Evolutionary conservation across 495 filamentous ascomycete genomes (phyloP).

Genomic region (Podospora pseudoanserina): DNA sequence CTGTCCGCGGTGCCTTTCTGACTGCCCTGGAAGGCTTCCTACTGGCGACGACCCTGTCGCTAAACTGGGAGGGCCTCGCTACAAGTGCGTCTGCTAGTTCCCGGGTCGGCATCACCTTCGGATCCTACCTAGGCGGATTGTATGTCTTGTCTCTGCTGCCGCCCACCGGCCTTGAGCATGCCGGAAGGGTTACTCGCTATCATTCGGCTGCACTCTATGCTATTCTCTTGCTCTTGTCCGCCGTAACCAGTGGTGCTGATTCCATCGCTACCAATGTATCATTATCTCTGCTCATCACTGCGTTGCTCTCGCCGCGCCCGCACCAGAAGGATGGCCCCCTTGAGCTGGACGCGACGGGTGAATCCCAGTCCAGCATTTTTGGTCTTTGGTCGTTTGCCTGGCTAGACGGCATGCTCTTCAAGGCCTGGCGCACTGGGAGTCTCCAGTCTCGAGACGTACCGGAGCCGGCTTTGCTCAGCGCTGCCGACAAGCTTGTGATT

Average conservation of each 20-base stretch:
- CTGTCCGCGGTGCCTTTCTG: neutral
- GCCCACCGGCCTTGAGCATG: neutral
- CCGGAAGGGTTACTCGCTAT: neutral
- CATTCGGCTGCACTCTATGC: neutral
- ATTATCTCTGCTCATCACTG: neutral
- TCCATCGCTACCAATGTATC: neutral
- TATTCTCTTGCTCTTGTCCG: neutral
- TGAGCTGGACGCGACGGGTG: constrained; percentile 10
- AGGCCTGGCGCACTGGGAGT: constrained; percentile 11
- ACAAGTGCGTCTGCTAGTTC: neutral
- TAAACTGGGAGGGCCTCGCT: neutral
- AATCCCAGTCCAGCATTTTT: constrained; percentile 15
- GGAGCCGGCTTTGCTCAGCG: constrained; percentile 9
- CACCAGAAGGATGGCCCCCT: neutral
- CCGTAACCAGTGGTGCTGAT: neutral
- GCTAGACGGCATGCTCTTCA: constrained; percentile 15
- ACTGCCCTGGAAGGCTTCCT: neutral
- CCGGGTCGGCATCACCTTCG: neutral
- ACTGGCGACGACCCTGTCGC: neutral
- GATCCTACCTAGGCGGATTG: constrained; percentile 2
- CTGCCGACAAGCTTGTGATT: constrained; percentile 1
- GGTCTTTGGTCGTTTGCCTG: constrained; percentile 13
- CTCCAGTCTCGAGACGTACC: constrained; percentile 3
- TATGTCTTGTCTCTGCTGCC: constrained; percentile 1
- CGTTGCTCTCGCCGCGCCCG: neutral